Evolutionary conservation across 306 rosid species (phyloP).

Genomic region (Oemleria cerasiformis): DNA sequence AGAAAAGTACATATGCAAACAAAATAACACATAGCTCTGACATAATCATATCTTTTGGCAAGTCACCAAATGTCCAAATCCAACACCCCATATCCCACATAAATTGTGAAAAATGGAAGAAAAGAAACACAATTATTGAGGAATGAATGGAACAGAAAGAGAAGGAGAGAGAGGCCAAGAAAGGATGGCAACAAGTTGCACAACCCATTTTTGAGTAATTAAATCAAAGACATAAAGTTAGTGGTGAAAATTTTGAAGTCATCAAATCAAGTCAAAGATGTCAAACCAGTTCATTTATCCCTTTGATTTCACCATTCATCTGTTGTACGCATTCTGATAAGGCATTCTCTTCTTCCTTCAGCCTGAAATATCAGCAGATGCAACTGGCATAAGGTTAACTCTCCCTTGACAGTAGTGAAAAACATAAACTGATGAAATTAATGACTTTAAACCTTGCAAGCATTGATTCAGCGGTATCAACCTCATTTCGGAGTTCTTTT

Average conservation of each 20-base stretch:
- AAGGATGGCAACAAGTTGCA: background rate
- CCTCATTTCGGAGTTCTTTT: constrained; percentile 51
- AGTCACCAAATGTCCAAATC: background rate
- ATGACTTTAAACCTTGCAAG: constrained; percentile 41
- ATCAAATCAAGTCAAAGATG: constrained; percentile 11
- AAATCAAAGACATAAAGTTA: background rate
- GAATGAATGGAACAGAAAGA: background rate
- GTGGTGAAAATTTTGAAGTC: background rate
- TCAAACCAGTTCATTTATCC: constrained; percentile 49
- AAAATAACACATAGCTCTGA: background rate
- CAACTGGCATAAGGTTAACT: constrained; percentile 22
- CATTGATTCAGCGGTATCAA: constrained; percentile 42
- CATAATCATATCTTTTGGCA: background rate
- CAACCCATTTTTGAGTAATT: background rate
- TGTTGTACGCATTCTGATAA: constrained; percentile 30
- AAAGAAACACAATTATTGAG: background rate
- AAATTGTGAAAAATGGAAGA: background rate
- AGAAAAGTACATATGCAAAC: background rate
- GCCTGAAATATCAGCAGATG: constrained; percentile 41
- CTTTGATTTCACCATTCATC: constrained; percentile 37
- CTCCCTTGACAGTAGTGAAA: constrained; percentile 23
- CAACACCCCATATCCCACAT: background rate
- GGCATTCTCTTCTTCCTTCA: constrained; percentile 55
- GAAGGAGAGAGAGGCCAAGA: background rate
- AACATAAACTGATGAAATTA: constrained; percentile 19